Evolutionary conservation across 305 asterid species (phyloP).

Genomic region (Fraxinus sp.): DNA sequence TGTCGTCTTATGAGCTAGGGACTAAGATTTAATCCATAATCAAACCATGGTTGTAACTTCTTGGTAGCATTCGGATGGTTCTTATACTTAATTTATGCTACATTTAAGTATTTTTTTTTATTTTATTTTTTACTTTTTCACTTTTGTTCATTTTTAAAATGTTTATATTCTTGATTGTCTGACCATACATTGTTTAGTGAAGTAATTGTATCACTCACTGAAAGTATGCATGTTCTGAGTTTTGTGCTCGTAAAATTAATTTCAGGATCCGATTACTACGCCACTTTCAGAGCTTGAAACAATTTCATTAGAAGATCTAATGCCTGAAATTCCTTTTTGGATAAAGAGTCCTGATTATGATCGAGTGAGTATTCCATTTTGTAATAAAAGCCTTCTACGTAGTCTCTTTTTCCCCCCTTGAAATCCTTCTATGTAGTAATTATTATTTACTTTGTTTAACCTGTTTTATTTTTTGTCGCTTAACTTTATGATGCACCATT

Average conservation of each 20-base stretch:
- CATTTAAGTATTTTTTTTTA: neutral
- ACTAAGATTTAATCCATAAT: neutral
- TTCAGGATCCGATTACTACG: slow-evolving; percentile 52
- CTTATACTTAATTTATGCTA: neutral
- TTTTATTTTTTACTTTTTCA: neutral
- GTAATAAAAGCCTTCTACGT: neutral
- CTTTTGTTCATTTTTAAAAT: neutral
- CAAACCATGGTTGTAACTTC: neutral
- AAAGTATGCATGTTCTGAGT: neutral
- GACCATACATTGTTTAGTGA: slow-evolving; percentile 8
- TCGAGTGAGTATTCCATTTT: slow-evolving; percentile 46
- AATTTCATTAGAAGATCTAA: slow-evolving; percentile 53
- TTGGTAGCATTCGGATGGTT: neutral
- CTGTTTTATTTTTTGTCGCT: slow-evolving; percentile 8
- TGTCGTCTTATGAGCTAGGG: neutral
- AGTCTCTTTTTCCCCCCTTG: neutral
- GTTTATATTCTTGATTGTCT: neutral
- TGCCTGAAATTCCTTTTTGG: slow-evolving; percentile 83
- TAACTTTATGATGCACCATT: slow-evolving; percentile 3
- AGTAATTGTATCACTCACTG: neutral
- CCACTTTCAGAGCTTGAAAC: slow-evolving; percentile 55
- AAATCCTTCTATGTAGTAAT: neutral
- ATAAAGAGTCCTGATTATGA: slow-evolving; percentile 83
- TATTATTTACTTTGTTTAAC: neutral
- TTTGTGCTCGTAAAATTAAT: slow-evolving; percentile 8